Base-by-base conservation (phyloP, 345 rosid genomes). In the Psidium friedrichsthalianum region DNA sequence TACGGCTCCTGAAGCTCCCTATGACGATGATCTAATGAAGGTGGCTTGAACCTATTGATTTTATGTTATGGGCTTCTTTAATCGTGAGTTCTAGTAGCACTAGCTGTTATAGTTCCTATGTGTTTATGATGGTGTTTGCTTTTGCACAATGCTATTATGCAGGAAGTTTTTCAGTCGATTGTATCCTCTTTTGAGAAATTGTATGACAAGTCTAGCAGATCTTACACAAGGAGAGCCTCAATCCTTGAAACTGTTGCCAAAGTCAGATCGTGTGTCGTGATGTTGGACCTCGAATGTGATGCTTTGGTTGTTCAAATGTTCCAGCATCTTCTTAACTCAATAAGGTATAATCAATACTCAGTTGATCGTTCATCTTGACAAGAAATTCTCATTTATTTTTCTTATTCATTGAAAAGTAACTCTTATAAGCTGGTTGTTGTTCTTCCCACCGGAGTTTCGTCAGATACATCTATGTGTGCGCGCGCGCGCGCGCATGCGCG, bases 201-300 rank as follows among this genome's bases (percentile, higher is more conserved):
- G 82, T 90, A 87, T 84, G 98, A 98, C 88, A 89, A 89, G 49
- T 90, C 96, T 29, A 95, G 98, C 85, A 89, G 92, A 51, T 96
- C 96, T 59, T 98, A 91, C 89, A 21, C 64, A 42, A 96, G 94
- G 92, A 92, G 96, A 90, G 87, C 93, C 56, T 92, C 95, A 8
- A 96, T 98, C 87, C 98, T 98, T 81, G 99, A 98, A 89, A 96
- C 99, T 85, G 98, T 96, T 86, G 98, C 99, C 36, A 96, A 93
- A 91, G 99, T 98, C 89, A 90, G 97, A 84, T 98, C 98, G 6
- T 96, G 98, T 82, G 98, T 95, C 36, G 97, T 96, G 89, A 98
- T 98, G 99, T 84, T 98, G 95, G 99, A 98, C 93, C 96, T 98
- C 36, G 99, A 96, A 91, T 98, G 99, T 58, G 97, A 98, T 89